A percentile compares a stretch with the other conserved stretches of the same genome.
These are phyloP conservation scores for Lumnitzera littorea DNA, from an alignment of 345 rosid species.

Conservation along the genomic window DNA sequence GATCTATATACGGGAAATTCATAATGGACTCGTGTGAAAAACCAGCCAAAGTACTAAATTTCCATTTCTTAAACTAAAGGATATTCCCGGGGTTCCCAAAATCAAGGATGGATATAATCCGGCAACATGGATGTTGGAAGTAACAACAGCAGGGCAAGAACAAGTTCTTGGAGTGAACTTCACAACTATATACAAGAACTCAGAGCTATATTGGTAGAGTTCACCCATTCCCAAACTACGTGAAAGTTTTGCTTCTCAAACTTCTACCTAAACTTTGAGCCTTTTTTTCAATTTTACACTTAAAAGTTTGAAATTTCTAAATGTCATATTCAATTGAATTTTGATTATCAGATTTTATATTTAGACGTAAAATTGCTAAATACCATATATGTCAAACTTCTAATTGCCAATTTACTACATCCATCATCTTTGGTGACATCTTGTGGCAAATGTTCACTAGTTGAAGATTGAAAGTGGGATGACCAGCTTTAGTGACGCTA, in stretches of 20 bases:
- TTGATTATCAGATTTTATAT: no score
- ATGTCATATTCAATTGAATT: no score
- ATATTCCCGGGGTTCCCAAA: conserved; percentile 37
- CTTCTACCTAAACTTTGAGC: no score
- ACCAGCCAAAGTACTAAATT: not conserved
- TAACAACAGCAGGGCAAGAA: conserved; percentile 46
- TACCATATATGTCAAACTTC: no score
- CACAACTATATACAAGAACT: conserved; percentile 34
- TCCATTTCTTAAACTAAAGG: conserved; percentile 18
- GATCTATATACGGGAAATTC: not conserved
- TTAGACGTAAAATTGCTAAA: no score
- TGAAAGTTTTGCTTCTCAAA: not conserved
- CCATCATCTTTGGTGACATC: no score
- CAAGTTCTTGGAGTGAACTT: conserved; percentile 33
- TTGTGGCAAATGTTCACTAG: no score
- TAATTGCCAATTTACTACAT: no score
- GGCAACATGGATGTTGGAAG: conserved; percentile 74
- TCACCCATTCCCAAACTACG: not conserved
- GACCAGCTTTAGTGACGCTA: no score
- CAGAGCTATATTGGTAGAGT: conserved; percentile 40
- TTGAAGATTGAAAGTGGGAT: no score
- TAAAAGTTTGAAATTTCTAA: no score
- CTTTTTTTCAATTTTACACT: no score
- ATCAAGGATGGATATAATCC: conserved; percentile 64
- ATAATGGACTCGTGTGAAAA: not conserved